These are phyloP conservation scores for Ottelia alismoides DNA, from an alignment of 106 monocot genomes.

Conservation along the genomic window DNA sequence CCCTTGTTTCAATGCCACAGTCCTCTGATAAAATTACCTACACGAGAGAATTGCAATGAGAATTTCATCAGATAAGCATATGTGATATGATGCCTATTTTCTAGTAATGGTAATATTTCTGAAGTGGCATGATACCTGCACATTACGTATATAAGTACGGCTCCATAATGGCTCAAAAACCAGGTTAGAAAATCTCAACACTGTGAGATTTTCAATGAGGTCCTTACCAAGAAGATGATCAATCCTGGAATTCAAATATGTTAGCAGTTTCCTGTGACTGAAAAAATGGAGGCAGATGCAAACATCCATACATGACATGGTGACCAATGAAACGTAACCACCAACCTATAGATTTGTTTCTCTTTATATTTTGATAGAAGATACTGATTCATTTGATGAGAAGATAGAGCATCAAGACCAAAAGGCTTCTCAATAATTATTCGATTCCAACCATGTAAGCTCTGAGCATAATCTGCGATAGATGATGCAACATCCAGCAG, in stretches of 20 bases:
- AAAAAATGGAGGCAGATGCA: too few species aligned
- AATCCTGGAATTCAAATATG: slow-evolving; percentile 37
- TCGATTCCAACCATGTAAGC: slow-evolving; percentile 65
- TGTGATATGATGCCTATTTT: too few species aligned
- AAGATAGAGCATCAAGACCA: slow-evolving; percentile 67
- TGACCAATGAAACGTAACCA: too few species aligned
- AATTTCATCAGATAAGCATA: too few species aligned
- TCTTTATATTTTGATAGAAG: slow-evolving; percentile 75
- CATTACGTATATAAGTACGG: slow-evolving; percentile 71
- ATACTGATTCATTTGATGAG: slow-evolving; percentile 36
- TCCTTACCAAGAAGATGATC: slow-evolving; percentile 87
- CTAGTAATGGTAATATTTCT: too few species aligned
- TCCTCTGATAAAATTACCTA: slow-evolving; percentile 88
- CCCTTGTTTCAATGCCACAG: slow-evolving; percentile 51
- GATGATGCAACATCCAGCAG: slow-evolving; percentile 65
- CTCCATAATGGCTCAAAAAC: slow-evolving; percentile 92
- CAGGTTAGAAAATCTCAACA: slow-evolving; percentile 81
- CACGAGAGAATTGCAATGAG: background rate
- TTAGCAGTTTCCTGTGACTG: background rate
- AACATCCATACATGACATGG: too few species aligned
- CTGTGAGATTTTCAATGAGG: slow-evolving; percentile 76
- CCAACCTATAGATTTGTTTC: slow-evolving; percentile 77
- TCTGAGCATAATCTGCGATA: slow-evolving; percentile 58
- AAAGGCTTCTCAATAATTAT: slow-evolving; percentile 90
- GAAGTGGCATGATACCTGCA: slow-evolving; percentile 61